Percentiles rank a stretch among this genome's conserved stretches.
These are phyloP conservation scores for Cunninghamia lanceolata DNA, from an alignment of 75 land plant genomes.

Conservation along the genomic window DNA sequence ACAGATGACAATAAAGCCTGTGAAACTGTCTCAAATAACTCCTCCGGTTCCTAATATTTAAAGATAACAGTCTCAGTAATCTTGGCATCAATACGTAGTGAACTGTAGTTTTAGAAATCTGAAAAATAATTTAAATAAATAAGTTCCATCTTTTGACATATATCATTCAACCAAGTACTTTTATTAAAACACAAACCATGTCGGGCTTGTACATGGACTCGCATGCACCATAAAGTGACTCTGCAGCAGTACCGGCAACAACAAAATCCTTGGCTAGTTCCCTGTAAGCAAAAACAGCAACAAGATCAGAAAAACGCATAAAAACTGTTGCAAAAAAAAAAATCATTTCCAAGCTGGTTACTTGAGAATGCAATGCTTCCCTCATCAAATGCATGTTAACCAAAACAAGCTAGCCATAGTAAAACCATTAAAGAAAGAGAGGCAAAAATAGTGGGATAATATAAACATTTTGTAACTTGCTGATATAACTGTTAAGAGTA, in stretches of 20 bases:
- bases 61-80: constrained; percentile 4
- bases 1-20: constrained; percentile 91
- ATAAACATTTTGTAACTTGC: neutral
- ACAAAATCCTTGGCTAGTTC: constrained; percentile 96
- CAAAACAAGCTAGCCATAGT: neutral
- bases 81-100: neutral
- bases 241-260: constrained; percentile 92
- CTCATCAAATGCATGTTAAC: neutral
- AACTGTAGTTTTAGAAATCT: neutral
- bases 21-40: constrained; percentile 85
- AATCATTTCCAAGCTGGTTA: neutral
- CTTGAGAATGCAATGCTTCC: neutral
- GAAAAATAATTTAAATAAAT: neutral
- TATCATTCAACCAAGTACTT: neutral
- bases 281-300: constrained; percentile 31
- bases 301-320: neutral
- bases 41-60: constrained; percentile 79
- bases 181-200: constrained; percentile 53
- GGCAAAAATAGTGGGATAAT: neutral
- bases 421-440: neutral
- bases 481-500: neutral
- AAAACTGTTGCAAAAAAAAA: neutral
- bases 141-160: constrained; percentile 1
- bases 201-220: constrained; percentile 96
- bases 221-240: constrained; percentile 97